phyloP scores from a whole-genome alignment of 768 basidiomycete genomes.

The Strobilomyces echinocephalus region DNA sequence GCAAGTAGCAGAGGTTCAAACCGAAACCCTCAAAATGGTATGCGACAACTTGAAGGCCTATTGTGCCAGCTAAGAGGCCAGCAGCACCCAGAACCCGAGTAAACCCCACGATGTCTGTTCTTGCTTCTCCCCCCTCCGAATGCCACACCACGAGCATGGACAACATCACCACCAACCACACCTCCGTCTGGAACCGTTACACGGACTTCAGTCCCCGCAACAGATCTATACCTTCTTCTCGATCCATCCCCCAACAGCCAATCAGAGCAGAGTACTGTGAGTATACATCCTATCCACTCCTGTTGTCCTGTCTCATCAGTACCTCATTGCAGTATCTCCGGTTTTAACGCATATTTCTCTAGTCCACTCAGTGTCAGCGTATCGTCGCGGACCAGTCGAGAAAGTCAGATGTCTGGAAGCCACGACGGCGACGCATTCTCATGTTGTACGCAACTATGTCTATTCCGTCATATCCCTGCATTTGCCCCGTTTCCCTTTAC shows the following conservation, averaged over 20 bases:
- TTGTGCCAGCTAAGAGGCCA: constrained; percentile 48
- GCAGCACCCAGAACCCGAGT: constrained; percentile 44
- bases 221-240: constrained; percentile 67
- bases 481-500: too few relatives aligned
- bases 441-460: too few relatives aligned
- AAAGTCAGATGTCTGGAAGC: too few relatives aligned
- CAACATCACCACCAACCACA: constrained; percentile 63
- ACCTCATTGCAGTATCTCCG: background rate
- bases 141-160: constrained; percentile 54
- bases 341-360: background rate
- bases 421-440: too few relatives aligned
- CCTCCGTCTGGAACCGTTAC: constrained; percentile 67
- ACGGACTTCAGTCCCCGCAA: constrained; percentile 66
- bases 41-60: constrained; percentile 51
- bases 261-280: constrained; percentile 62
- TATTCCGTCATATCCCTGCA: too few relatives aligned
- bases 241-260: constrained; percentile 62
- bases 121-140: constrained; percentile 36
- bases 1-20: too few relatives aligned
- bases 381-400: background rate
- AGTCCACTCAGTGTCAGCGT: background rate
- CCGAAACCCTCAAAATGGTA: constrained; percentile 44
- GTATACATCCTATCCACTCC: constrained; percentile 31
- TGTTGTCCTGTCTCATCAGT: background rate
- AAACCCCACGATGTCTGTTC: constrained; percentile 52